Percentiles rank a stretch among this genome's conserved stretches.
phyloP scores from a whole-genome alignment of 345 rosid species.

The Luvunga scandens region DNA sequence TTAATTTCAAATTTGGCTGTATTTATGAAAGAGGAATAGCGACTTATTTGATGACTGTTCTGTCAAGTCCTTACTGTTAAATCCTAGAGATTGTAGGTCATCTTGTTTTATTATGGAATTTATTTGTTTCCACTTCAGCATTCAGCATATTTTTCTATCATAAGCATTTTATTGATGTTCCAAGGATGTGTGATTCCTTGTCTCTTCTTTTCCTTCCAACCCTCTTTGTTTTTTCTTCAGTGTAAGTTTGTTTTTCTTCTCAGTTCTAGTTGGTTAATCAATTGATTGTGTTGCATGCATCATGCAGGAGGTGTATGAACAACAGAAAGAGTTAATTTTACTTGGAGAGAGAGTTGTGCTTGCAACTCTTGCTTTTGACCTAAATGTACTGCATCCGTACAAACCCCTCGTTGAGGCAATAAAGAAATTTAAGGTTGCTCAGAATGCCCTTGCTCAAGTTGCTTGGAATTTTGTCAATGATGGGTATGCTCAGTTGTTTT shows the following conservation, averaged over 20 bases:
- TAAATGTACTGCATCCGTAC: conserved; percentile 40
- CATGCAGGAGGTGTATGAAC: conserved; percentile 43
- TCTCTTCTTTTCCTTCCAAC: background rate
- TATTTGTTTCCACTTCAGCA: background rate
- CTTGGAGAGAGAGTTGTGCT: conserved; percentile 41
- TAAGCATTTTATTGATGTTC: background rate
- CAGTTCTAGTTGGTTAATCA: background rate
- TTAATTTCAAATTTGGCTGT: too few relatives aligned
- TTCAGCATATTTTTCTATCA: background rate
- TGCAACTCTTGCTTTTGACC: conserved; percentile 40
- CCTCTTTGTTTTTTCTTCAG: background rate
- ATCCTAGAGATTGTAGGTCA: background rate
- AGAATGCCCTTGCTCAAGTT: conserved; percentile 44
- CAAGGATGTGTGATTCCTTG: background rate
- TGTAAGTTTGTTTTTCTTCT: background rate
- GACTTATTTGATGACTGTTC: background rate
- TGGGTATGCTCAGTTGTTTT: conserved; percentile 32
- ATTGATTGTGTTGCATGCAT: background rate
- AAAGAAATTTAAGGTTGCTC: conserved; percentile 48
- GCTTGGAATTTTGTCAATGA: conserved; percentile 54
- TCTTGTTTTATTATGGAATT: background rate
- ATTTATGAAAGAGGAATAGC: background rate
- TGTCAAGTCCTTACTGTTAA: background rate
- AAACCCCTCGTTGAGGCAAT: conserved; percentile 49
- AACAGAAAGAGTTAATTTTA: conserved; percentile 41